Conservation (phyloP, 2,329 filamentous ascomycete species). For the Chaetothyriales sp. region DNA sequence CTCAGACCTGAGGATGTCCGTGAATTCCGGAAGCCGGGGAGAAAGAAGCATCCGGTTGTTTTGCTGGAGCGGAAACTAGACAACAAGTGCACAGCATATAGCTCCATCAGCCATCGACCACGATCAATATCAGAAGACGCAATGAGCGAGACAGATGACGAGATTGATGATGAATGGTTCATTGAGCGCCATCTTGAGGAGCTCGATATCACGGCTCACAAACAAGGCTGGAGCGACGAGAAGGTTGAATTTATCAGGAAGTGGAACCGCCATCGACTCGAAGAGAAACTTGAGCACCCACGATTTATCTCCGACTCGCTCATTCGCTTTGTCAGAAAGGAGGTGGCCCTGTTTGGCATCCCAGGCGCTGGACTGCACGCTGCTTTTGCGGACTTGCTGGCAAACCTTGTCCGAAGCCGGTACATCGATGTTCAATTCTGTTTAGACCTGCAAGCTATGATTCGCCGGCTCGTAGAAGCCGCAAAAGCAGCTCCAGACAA, state of each 20-base stretch:
- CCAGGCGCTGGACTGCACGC: slow-evolving; percentile 5
- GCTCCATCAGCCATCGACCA: slow-evolving; percentile 14
- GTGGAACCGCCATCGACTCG: slow-evolving; percentile 16
- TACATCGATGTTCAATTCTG: slow-evolving; percentile 11
- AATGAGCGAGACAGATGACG: slow-evolving; percentile 17
- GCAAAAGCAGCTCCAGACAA: neutral
- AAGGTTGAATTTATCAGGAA: slow-evolving; percentile 12
- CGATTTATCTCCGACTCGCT: slow-evolving; percentile 15
- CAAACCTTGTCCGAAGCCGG: slow-evolving; percentile 6
- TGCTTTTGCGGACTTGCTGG: slow-evolving; percentile 11
- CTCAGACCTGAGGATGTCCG: slow-evolving; percentile 8
- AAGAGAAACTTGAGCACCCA: slow-evolving; percentile 15
- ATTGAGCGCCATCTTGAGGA: slow-evolving; percentile 14
- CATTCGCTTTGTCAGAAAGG: slow-evolving; percentile 16
- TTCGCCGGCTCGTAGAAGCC: neutral
- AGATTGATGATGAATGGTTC: slow-evolving; percentile 16
- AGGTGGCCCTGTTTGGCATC: slow-evolving; percentile 11
- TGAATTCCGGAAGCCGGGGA: slow-evolving; percentile 9
- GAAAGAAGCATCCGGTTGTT: slow-evolving; percentile 10
- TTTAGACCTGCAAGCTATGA: neutral
- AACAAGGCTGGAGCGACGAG: slow-evolving; percentile 9
- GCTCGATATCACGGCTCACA: slow-evolving; percentile 9
- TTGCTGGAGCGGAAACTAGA: slow-evolving; percentile 3
- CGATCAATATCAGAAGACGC: slow-evolving; percentile 13
- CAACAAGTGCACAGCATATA: slow-evolving; percentile 7